phyloP scores from a whole-genome alignment of 495 filamentous ascomycete species.

The Diplogelasinospora grovesii region DNA sequence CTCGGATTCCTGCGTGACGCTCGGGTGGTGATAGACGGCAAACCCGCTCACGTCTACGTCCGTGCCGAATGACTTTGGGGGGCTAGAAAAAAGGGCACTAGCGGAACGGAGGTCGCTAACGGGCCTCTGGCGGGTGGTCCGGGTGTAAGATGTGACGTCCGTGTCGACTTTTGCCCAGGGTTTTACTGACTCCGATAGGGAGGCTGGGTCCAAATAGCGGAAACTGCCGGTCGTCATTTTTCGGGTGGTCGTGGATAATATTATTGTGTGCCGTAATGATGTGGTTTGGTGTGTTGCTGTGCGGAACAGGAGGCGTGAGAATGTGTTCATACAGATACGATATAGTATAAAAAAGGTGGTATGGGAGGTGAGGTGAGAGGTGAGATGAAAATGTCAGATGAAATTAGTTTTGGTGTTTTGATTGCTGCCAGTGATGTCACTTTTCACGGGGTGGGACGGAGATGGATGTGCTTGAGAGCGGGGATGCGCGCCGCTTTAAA shows the following conservation, averaged over 20 bases:
- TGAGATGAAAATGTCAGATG: no score
- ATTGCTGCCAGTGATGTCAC: no score
- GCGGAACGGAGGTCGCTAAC: constrained; percentile 26
- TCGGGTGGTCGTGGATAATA: not conserved
- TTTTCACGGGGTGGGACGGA: no score
- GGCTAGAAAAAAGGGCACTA: not conserved
- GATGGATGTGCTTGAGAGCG: no score
- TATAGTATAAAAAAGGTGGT: no score
- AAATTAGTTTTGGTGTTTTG: no score
- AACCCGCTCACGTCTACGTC: constrained; percentile 39
- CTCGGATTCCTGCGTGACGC: constrained; percentile 34
- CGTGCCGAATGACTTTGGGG: constrained; percentile 21
- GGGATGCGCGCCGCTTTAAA: no score
- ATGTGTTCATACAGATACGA: no score
- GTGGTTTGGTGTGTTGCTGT: no score
- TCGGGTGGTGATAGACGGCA: constrained; percentile 27
- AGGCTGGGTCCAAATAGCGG: constrained; percentile 22
- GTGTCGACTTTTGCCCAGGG: constrained; percentile 39
- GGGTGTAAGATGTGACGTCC: constrained; percentile 23
- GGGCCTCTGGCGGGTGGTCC: constrained; percentile 16
- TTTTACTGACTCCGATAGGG: constrained; percentile 17
- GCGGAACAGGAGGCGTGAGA: no score
- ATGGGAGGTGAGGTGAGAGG: no score
- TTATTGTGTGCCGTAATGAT: no score
- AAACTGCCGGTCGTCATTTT: constrained; percentile 22